Percentiles rank a stretch among this genome's conserved stretches.
phyloP scores from a whole-genome alignment of 371 early-diverging fungal species.

The Dichotomocladium elegans region DNA sequence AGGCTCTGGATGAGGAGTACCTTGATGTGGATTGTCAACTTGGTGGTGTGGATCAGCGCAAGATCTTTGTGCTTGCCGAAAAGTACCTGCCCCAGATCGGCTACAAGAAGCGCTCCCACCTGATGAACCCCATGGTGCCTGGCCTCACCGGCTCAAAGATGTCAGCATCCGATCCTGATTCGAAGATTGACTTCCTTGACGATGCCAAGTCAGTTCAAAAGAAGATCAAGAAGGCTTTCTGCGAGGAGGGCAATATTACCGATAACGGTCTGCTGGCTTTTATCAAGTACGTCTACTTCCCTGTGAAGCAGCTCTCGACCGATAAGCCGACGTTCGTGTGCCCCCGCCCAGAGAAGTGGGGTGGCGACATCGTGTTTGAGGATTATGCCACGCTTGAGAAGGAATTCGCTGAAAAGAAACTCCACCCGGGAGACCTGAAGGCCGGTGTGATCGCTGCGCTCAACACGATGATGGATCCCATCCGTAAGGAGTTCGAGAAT shows the following conservation, averaged over 20 bases:
- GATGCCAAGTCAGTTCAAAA: conserved; percentile 78
- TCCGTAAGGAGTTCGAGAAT: conserved; percentile 74
- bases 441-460: conserved; percentile 81
- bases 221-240: conserved; percentile 97
- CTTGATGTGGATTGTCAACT: conserved; percentile 98
- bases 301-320: conserved; percentile 63
- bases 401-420: conserved; percentile 81
- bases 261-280: conserved; percentile 94
- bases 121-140: conserved; percentile 99
- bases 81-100: conserved; percentile 96
- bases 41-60: conserved; percentile 99
- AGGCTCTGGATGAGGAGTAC: conserved; percentile 99
- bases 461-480: conserved; percentile 88
- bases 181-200: conserved; percentile 98
- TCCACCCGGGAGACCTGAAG: conserved; percentile 99
- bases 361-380: conserved; percentile 78
- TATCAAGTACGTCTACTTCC: conserved; percentile 90
- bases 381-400: conserved; percentile 76
- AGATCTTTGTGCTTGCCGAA: conserved; percentile 99
- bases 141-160: conserved; percentile 98
- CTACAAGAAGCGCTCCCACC: conserved; percentile 97
- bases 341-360: conserved; percentile 83
- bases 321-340: conserved; percentile 64
- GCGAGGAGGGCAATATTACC: conserved; percentile 96
- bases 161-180: conserved; percentile 96